These are phyloP conservation scores for Hericium erinaceus DNA, from an alignment of 768 basidiomycete genomes.

Conservation along the genomic window DNA sequence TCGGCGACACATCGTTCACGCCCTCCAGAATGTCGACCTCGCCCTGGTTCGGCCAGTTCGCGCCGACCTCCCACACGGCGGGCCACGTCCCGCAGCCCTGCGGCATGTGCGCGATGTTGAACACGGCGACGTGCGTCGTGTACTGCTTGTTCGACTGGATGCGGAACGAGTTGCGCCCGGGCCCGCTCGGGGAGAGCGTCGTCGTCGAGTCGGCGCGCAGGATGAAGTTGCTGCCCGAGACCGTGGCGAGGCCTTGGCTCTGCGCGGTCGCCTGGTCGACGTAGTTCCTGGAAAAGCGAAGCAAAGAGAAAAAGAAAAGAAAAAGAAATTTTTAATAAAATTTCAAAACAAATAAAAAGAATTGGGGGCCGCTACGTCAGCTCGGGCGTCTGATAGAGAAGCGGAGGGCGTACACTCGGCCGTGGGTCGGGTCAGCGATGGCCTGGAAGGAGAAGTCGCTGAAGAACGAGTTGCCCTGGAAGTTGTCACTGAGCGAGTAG, in stretches of 20 bases:
- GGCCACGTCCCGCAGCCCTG: constrained; percentile 55
- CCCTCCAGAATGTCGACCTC: constrained; percentile 50
- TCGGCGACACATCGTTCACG: constrained; percentile 45
- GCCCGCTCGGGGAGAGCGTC: neutral
- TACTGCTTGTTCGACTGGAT: constrained; percentile 7
- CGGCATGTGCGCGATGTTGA: constrained; percentile 52
- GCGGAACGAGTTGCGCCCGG: constrained; percentile 12
- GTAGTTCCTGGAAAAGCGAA: constrained; percentile 1
- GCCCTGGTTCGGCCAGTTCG: constrained; percentile 45
- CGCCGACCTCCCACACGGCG: constrained; percentile 45
- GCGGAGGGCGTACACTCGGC: constrained; percentile 6
- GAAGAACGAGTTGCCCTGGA: constrained; percentile 5
- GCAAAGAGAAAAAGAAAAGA: neutral
- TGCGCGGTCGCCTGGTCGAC: neutral
- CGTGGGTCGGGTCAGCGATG: constrained; percentile 7
- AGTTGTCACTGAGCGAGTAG: constrained; percentile 4
- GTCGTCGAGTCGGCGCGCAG: constrained; percentile 6
- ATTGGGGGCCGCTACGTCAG: too few relatives aligned
- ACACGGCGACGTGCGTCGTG: constrained; percentile 29
- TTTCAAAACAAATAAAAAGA: neutral
- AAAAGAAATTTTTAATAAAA: neutral
- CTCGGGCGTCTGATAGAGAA: neutral
- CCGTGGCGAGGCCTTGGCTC: neutral
- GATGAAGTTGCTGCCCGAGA: constrained; percentile 4
- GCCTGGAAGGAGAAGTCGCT: constrained; percentile 8